phyloP scores from a whole-genome alignment of 2,329 filamentous ascomycete species.

The Lasiodiplodia gonubiensis region DNA sequence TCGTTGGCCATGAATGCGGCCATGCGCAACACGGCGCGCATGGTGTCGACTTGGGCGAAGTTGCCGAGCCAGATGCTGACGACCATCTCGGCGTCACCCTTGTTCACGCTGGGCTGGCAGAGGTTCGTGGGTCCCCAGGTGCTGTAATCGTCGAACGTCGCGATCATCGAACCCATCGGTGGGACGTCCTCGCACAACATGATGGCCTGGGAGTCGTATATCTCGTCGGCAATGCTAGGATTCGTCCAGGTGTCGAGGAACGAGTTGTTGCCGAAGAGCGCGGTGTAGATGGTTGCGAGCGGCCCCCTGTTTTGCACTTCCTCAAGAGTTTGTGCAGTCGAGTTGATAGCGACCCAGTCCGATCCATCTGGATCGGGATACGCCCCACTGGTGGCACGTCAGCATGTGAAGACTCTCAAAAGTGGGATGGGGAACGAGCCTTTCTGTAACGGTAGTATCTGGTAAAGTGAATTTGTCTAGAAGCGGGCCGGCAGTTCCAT shows the following conservation, averaged over 20 bases:
- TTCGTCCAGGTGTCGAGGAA: background rate
- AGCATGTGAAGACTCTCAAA: too few relatives aligned
- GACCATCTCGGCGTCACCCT: background rate
- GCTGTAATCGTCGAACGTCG: background rate
- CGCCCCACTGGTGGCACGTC: background rate
- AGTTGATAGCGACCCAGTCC: background rate
- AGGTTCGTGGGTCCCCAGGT: background rate
- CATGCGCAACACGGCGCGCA: background rate
- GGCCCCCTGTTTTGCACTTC: background rate
- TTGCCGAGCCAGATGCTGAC: background rate
- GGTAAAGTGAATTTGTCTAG: background rate
- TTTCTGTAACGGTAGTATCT: background rate
- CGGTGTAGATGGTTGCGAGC: background rate
- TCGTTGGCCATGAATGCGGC: background rate
- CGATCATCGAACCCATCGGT: background rate
- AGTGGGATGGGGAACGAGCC: background rate
- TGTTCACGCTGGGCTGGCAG: background rate
- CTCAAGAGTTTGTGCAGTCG: background rate
- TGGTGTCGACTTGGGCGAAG: background rate
- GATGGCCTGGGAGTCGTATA: background rate
- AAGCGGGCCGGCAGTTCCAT: background rate
- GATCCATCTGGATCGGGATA: background rate
- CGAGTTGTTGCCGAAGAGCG: slow-evolving; percentile 5
- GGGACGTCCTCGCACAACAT: background rate
- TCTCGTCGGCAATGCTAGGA: background rate